These are phyloP conservation scores for Guadua angustifolia DNA, from an alignment of 176 grass and related monocot genomes.

Conservation along the genomic window DNA sequence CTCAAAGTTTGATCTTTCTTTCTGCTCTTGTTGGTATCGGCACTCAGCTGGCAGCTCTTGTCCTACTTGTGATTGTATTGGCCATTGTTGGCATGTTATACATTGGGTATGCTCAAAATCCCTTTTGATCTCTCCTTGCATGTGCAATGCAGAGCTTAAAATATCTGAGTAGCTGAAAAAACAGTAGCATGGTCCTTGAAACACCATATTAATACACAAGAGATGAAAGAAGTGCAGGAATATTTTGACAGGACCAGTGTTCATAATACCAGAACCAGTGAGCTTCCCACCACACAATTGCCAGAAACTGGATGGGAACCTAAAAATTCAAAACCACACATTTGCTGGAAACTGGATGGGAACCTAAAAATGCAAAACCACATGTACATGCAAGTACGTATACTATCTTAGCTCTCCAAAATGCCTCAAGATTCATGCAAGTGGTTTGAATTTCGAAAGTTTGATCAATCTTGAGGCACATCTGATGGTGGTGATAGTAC, in stretches of 20 bases:
- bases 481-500: too few relatives aligned
- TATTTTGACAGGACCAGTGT: background rate
- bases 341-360: background rate
- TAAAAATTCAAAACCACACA: too few relatives aligned
- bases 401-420: too few relatives aligned
- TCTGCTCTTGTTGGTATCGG: conserved; percentile 96
- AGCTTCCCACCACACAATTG: background rate
- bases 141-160: conserved; percentile 1
- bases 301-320: background rate
- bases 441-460: too few relatives aligned
- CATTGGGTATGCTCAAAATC: conserved; percentile 66
- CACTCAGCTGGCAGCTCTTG: conserved; percentile 81
- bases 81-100: conserved; percentile 97
- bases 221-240: background rate
- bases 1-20: conserved; percentile 70
- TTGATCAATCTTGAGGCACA: too few relatives aligned
- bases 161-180: conserved; percentile 10
- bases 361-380: background rate
- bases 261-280: background rate
- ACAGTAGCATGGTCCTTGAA: background rate
- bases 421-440: too few relatives aligned
- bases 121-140: background rate
- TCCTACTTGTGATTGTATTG: conserved; percentile 91
- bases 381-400: too few relatives aligned
- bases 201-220: background rate